Evolutionary conservation across 257 asterid species (phyloP).

Genomic region (Rauvolfia tetraphylla): DNA sequence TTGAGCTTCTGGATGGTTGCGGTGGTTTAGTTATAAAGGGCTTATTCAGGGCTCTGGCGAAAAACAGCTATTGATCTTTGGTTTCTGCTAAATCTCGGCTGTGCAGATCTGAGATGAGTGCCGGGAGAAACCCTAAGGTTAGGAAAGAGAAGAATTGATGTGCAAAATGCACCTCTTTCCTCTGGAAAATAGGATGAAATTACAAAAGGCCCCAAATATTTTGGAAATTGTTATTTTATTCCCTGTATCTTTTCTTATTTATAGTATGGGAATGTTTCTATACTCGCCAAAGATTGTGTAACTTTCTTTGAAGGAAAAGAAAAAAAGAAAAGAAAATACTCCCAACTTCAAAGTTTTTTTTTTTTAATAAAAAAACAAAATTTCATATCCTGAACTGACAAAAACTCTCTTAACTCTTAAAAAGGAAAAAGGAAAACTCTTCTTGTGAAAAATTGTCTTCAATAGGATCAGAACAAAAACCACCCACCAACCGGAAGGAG

Average conservation of each 20-base stretch:
- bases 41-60: neutral
- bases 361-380: too few relatives aligned
- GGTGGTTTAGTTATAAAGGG: neutral
- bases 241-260: neutral
- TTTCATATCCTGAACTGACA: too few relatives aligned
- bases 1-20: neutral
- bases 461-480: too few relatives aligned
- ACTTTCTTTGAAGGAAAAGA: too few relatives aligned
- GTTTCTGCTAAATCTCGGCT: neutral
- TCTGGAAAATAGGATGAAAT: neutral
- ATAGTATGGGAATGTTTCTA: neutral
- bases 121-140: constrained; percentile 19
- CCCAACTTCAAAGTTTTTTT: too few relatives aligned
- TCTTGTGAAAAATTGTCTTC: too few relatives aligned
- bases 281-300: too few relatives aligned
- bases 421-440: too few relatives aligned
- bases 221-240: neutral
- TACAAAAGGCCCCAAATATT: neutral
- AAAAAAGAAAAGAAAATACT: too few relatives aligned
- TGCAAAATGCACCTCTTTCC: neutral
- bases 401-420: too few relatives aligned
- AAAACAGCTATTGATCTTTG: neutral
- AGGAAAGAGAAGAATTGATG: neutral
- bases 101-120: neutral
- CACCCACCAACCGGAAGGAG: too few relatives aligned